These are phyloP conservation scores for Trifolium pratense DNA, from an alignment of 306 rosid genomes.

Conservation along the genomic window DNA sequence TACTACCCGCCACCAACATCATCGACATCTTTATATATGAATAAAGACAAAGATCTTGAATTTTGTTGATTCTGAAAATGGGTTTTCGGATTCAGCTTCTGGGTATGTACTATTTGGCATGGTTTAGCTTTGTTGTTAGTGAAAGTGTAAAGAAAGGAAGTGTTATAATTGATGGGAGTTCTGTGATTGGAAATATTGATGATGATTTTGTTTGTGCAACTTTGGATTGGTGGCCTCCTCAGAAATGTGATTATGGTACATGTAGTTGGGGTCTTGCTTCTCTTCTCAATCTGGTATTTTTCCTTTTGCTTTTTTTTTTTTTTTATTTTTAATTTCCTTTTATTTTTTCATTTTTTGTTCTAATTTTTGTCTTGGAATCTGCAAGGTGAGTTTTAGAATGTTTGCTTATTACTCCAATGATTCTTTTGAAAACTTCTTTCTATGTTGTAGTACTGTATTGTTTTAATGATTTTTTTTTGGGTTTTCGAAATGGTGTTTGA, in stretches of 20 bases:
- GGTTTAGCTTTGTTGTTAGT: conserved; percentile 42
- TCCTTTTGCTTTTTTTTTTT: neutral
- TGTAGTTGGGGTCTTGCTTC: conserved; percentile 95
- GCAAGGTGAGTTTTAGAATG: neutral
- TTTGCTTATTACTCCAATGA: neutral
- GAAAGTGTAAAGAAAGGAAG: conserved; percentile 49
- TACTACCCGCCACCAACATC: neutral
- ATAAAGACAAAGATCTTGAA: conserved; percentile 42
- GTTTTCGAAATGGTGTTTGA: conserved; percentile 26
- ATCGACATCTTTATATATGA: neutral
- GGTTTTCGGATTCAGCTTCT: conserved; percentile 53
- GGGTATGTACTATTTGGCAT: conserved; percentile 50
- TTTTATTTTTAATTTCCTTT: neutral
- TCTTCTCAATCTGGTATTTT: conserved; percentile 83
- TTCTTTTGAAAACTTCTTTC: neutral
- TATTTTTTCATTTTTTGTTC: neutral
- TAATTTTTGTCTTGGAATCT: neutral
- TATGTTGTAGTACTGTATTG: neutral
- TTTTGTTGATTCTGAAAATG: conserved; percentile 55
- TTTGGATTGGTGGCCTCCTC: conserved; percentile 99
- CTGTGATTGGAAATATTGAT: conserved; percentile 71
- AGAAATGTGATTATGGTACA: conserved; percentile 92
- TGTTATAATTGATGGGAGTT: conserved; percentile 58
- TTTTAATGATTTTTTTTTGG: neutral
- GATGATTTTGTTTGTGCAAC: conserved; percentile 93